phyloP scores from a whole-genome alignment of 805 yeast species.

The Starmerella bombicola region DNA sequence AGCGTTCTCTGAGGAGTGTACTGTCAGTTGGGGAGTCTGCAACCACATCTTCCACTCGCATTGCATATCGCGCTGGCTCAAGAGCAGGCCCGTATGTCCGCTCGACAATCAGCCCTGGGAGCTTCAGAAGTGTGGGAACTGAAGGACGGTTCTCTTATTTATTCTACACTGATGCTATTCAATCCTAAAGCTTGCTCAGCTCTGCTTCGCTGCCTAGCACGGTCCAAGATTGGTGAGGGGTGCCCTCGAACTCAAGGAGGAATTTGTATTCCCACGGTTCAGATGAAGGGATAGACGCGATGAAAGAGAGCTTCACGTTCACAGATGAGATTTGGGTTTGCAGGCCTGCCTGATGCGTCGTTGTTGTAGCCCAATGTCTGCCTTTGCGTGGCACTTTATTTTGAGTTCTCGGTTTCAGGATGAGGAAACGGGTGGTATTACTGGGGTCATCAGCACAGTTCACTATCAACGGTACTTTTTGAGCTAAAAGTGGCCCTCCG shows the following conservation, averaged over 20 bases:
- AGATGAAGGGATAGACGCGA: neutral
- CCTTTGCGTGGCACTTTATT: neutral
- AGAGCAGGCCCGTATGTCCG: constrained; percentile 92
- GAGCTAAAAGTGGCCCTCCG: constrained; percentile 51
- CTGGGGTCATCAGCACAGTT: constrained; percentile 59
- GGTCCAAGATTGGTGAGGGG: neutral
- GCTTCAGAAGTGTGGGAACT: constrained; percentile 59
- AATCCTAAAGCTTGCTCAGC: neutral
- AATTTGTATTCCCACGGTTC: constrained; percentile 8
- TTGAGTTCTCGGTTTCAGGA: constrained; percentile 29
- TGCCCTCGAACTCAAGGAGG: constrained; percentile 8
- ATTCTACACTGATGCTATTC: neutral
- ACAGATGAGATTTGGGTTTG: neutral
- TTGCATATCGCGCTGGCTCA: constrained; percentile 91
- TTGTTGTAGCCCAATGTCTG: neutral
- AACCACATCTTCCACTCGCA: constrained; percentile 98
- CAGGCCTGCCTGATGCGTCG: neutral
- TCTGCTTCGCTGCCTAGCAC: neutral
- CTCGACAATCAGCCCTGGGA: constrained; percentile 89
- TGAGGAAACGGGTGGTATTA: constrained; percentile 78
- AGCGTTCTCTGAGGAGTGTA: constrained; percentile 57
- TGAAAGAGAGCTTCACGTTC: neutral
- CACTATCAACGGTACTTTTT: constrained; percentile 40
- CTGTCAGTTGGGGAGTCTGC: constrained; percentile 95
- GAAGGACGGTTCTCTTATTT: constrained; percentile 11